Evolutionary conservation across 495 filamentous ascomycete genomes (phyloP).

Genomic region (Aeminium ludgeri): DNA sequence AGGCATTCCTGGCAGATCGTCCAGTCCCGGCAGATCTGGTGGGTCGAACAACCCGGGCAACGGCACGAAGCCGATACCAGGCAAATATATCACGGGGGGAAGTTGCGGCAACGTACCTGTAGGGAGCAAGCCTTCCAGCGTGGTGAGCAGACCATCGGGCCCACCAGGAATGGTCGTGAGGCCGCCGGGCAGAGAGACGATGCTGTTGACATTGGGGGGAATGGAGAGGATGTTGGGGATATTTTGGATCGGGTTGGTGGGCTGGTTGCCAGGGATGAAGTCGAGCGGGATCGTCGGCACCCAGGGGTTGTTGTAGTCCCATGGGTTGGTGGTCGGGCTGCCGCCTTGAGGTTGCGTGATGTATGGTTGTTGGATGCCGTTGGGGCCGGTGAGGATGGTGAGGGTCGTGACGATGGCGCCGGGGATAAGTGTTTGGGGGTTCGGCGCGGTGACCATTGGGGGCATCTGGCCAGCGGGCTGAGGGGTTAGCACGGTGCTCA

Average conservation of each 20-base stretch:
- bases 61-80: not conserved
- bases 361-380: not conserved
- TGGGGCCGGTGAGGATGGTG: not conserved
- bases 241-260: not conserved
- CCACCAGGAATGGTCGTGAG: not conserved
- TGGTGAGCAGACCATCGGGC: not conserved
- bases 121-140: not conserved
- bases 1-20: too few species aligned
- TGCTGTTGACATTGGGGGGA: not conserved
- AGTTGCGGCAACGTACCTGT: not conserved
- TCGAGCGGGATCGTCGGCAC: not conserved
- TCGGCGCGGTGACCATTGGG: not conserved
- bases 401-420: not conserved
- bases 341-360: not conserved
- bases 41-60: too few species aligned
- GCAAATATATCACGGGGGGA: not conserved
- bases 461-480: not conserved
- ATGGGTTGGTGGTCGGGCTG: not conserved
- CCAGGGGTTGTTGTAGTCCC: too few species aligned
- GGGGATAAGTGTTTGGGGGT: not conserved
- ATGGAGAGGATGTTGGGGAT: not conserved
- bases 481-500: not conserved
- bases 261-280: not conserved
- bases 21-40: too few species aligned
- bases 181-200: not conserved